phyloP scores from a whole-genome alignment of 108 stramenopile species.

The Cyclotella baltica region DNA sequence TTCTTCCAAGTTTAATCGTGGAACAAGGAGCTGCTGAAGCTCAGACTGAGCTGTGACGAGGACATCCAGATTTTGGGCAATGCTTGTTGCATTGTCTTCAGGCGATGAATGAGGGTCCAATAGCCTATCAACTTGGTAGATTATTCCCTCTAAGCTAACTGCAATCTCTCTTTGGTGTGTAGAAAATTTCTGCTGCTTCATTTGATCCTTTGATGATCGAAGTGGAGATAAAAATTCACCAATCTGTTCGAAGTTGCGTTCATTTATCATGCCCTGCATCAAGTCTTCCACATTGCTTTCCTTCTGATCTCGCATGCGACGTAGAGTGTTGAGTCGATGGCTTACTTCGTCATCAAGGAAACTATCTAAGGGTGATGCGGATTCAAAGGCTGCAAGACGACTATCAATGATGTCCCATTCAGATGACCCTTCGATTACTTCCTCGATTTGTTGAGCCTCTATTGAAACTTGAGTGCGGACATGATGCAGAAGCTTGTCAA shows the following conservation, averaged over 20 bases:
- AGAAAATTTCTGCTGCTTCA: conserved; percentile 54
- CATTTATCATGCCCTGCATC: conserved; percentile 44
- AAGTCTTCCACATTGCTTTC: conserved; percentile 53
- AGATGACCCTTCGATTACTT: conserved; percentile 44
- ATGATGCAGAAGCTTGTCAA: conserved; percentile 16
- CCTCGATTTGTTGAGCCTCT: conserved; percentile 45
- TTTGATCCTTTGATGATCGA: conserved; percentile 54
- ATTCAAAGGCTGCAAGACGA: conserved; percentile 35
- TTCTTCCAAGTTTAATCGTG: conserved; percentile 26
- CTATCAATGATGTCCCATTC: conserved; percentile 60
- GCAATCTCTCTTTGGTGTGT: conserved; percentile 30
- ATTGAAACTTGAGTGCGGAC: conserved; percentile 36
- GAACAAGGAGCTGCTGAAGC: conserved; percentile 19
- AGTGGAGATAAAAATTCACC: conserved; percentile 50
- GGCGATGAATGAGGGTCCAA: conserved; percentile 20
- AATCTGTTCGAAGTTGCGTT: conserved; percentile 56
- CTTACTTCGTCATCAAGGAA: conserved; percentile 43
- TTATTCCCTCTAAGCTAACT: conserved; percentile 17
- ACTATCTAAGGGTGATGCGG: conserved; percentile 47
- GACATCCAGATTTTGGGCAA: conserved; percentile 39
- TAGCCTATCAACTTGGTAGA: conserved; percentile 3
- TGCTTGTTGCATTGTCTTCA: conserved; percentile 3
- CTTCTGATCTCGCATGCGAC: conserved; percentile 52
- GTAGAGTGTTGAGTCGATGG: conserved; percentile 37
- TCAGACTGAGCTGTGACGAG: conserved; percentile 43